Evolutionary conservation across 805 yeast genomes (phyloP), one percentile per base, ranked within the genome.

Genomic region (Cyberlindnera suaveolens): DNA sequence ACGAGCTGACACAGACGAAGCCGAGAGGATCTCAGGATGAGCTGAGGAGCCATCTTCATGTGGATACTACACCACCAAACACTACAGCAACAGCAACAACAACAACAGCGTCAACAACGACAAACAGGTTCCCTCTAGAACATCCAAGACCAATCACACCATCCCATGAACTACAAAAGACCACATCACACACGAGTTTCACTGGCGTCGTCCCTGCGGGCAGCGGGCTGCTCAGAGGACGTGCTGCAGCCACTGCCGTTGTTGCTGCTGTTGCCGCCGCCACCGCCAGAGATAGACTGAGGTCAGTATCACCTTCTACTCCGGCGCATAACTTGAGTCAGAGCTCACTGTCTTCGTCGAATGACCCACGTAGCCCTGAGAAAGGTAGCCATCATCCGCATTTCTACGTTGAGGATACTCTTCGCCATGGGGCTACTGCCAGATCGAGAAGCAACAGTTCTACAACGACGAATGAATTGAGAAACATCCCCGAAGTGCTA

Each of bases 311-410:
- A 23, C 56, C 56, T 4, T 31, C 38, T 3, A 18, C 30, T 11
- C 29, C 45, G n/a, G 8, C 42, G 1, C 44, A 40, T 16, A 52
- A 46, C 27, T 9, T 43, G 31, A 55, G 62, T 32, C 46, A 44
- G 29, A 48, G 55, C 8, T 51, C 59, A 4, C 19, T 54, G 6
- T 53, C 57, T 0, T 55, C 62, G 13, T 43, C 38, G 1, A 38
- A 27, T 35, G 50, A 46, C 18, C 49, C 34, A 36, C 43, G 20
- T 6, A 18, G 34, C 23, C 31, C 42, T 26, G 41, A 35, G 20
- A 17, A 34, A 9, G 19, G 19, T 5, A 84, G 15, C 74, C 85
- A 82, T 48, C 95, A 85, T 63, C 89, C 93, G 0, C 95, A 85
- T 62, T 85, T 85, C 58, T 75, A 73, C 51, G 80, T 78, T 9